Conservation (phyloP, 164 flowering plant genomes). For the Berberis thunbergii region DNA sequence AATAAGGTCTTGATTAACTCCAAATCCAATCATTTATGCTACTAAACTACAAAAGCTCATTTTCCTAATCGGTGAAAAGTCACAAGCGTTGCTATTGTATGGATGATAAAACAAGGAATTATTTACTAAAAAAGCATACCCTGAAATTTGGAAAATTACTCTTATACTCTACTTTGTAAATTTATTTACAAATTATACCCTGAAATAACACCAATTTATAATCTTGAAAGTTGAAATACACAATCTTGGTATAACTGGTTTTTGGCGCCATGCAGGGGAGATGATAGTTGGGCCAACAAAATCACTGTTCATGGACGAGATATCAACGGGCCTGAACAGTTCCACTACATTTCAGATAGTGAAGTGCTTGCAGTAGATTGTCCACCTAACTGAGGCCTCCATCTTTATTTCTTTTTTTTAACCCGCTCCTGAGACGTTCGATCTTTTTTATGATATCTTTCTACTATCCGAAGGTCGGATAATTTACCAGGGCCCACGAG, state of each 20-base stretch:
- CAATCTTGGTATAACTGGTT: background rate
- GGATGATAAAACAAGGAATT: too few relatives aligned
- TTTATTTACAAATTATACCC: too few relatives aligned
- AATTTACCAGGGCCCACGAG: constrained; percentile 83
- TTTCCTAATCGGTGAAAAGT: too few relatives aligned
- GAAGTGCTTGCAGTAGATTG: constrained; percentile 76
- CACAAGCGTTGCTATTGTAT: too few relatives aligned
- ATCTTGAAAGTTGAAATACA: background rate
- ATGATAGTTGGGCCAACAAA: constrained; percentile 88
- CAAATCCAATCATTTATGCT: too few relatives aligned
- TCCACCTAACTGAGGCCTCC: constrained; percentile 55
- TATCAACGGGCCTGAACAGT: constrained; percentile 90
- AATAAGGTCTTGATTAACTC: too few relatives aligned
- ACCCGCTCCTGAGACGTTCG: constrained; percentile 79
- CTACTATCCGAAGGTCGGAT: constrained; percentile 79
- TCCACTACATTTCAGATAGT: constrained; percentile 89
- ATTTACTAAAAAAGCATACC: too few relatives aligned
- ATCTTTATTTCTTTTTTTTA: constrained; percentile 67
- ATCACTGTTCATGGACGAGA: constrained; percentile 78
- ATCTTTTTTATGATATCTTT: constrained; percentile 75
- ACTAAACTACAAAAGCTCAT: too few relatives aligned
- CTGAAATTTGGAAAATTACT: background rate
- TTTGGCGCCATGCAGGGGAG: constrained; percentile 39
- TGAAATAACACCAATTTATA: background rate
- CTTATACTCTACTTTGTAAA: too few relatives aligned